These are phyloP conservation scores for Vicia villosa DNA, from an alignment of 306 rosid species.

Conservation along the genomic window DNA sequence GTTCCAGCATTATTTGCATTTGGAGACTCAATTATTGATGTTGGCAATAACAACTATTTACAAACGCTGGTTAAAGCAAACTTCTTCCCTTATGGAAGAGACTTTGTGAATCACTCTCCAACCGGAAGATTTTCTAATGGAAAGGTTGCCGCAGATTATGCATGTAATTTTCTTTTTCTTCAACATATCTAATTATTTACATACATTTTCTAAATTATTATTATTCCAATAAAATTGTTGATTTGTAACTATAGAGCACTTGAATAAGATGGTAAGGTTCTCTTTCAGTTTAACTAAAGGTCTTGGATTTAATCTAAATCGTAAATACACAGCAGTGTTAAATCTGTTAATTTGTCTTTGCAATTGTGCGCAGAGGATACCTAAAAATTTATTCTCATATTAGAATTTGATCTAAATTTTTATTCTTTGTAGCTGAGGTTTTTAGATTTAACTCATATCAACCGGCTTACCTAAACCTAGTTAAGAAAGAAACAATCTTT, in stretches of 20 bases:
- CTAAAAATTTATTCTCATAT: too few relatives aligned
- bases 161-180: slow-evolving; percentile 41
- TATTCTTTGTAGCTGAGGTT: slow-evolving; percentile 44
- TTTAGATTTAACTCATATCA: too few relatives aligned
- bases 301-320: too few relatives aligned
- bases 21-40: slow-evolving; percentile 74
- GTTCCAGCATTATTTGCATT: slow-evolving; percentile 80
- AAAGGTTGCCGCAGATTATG: slow-evolving; percentile 63
- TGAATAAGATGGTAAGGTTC: too few relatives aligned
- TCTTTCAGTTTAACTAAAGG: too few relatives aligned
- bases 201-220: background rate
- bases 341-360: too few relatives aligned
- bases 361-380: too few relatives aligned
- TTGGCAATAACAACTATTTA: slow-evolving; percentile 62
- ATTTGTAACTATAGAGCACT: too few relatives aligned
- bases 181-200: background rate
- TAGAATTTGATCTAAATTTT: slow-evolving; percentile 5
- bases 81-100: slow-evolving; percentile 79
- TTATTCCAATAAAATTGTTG: too few relatives aligned
- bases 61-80: slow-evolving; percentile 54
- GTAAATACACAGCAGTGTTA: too few relatives aligned
- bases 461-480: slow-evolving; percentile 43
- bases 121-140: slow-evolving; percentile 82
- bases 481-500: slow-evolving; percentile 35
- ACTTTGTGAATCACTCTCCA: slow-evolving; percentile 52